Evolutionary conservation across 208 protist species (phyloP), one percentile per base, ranked within the genome.

Genomic region (Plasmodiophora brassicae): DNA sequence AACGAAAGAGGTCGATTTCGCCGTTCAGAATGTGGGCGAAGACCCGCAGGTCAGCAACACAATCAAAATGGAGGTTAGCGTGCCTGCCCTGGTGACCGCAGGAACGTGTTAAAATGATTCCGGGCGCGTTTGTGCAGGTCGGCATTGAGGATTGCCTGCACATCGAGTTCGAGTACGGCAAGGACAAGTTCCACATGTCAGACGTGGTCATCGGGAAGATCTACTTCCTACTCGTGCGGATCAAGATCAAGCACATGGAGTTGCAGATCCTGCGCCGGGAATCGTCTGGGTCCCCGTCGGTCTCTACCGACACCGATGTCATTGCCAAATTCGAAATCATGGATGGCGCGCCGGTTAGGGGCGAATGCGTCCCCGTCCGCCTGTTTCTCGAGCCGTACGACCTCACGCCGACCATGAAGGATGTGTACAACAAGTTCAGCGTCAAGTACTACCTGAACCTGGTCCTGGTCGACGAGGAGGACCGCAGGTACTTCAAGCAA

Each of bases 251-350:
- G 90, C 91, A 94, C 88, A 96, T 96, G 95, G 95, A 96, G 87
- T 87, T 97, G 44, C 91, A 92, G 1, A 92, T 96, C 72, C 93
- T 95, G 32, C 94, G 94, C 87, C 88, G 93, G 36, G 95, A 97
- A 88, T 91, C 92, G 10, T 92, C 94, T 1, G 94, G 92, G 72
- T 90, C 89, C 0, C 35, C 71, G n/a, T 39, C 71, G 14, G 54
- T 94, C 22, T 96, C 95, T 89, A 95, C 94, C 86, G 95, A 97
- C 84, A 95, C 43, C 60, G 94, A 96, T 72, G 96, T 94, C 38
- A 88, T 97, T 43, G 94, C 95, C 20, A 97, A 96, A 87, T 97
- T 94, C 85, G 95, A 97, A 91, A 95, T 96, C 88, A 97, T 97
- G 95, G 95, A 97, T 89, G 95, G 95, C 85, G 92, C 94, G 0